Conservation (phyloP, 2,329 filamentous ascomycete genomes). For the Cercospora beticola region DNA sequence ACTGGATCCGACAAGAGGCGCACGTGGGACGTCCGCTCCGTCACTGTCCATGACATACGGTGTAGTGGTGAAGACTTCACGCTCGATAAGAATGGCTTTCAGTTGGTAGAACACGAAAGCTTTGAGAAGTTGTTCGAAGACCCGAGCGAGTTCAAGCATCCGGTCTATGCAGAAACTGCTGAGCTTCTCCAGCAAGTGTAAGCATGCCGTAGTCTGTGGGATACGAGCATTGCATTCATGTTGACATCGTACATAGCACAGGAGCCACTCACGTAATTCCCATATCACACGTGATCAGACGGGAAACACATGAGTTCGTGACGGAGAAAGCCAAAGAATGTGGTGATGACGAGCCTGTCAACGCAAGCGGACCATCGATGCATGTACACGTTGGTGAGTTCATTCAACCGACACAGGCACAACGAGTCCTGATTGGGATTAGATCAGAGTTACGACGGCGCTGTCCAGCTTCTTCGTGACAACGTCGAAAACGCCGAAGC, state of each 20-base stretch:
- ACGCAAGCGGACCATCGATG: background rate
- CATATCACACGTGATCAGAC: slow-evolving; percentile 1
- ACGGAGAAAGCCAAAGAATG: background rate
- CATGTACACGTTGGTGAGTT: background rate
- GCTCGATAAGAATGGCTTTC: slow-evolving; percentile 10
- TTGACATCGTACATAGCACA: background rate
- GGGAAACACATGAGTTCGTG: background rate
- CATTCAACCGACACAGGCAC: too few species aligned
- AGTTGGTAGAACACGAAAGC: background rate
- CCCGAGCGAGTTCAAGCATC: background rate
- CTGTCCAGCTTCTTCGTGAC: slow-evolving; percentile 2
- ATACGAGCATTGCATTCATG: background rate
- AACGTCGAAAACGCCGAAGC: background rate
- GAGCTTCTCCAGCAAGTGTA: background rate
- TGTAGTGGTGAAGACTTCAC: background rate
- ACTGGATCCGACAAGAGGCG: slow-evolving; percentile 9
- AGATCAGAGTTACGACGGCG: background rate
- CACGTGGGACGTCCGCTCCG: background rate
- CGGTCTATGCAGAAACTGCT: background rate
- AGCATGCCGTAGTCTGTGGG: background rate
- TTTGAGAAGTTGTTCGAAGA: background rate
- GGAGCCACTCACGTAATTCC: background rate
- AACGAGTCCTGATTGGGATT: background rate
- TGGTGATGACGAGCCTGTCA: background rate
- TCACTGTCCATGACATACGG: background rate